Base-by-base conservation (phyloP, 352 stramenopile genomes). In the Globisporangium perplexum region DNA sequence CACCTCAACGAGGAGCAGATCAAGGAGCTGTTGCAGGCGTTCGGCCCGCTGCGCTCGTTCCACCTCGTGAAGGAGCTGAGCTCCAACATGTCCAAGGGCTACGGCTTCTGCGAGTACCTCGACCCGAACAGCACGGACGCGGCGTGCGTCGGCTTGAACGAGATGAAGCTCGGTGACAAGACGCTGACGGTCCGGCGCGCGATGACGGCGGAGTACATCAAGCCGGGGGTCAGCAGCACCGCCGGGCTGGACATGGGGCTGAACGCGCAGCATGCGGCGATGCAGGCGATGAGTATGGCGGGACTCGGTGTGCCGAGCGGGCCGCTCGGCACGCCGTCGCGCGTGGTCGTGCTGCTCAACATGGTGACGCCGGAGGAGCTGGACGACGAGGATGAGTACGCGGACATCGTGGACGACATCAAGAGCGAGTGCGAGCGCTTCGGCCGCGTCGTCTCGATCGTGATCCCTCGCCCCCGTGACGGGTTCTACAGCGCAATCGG, bases 331-430 rank as follows among this genome's bases (percentile, higher is more conserved):
- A 63, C 46, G 17, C 81, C 83, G 4, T 90, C 77, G 55, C 76
- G 77, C 24, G 86, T 98, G 33, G 71, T 99, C 47, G 91, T 98
- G 17, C 73, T 99, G 59, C 80, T 94, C 18, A 99, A 99, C 69
- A 99, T 99, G 97, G 94, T 99, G 2, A 96, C 82, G 22, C 74
- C 96, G 7, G 92, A 98, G 57, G 96, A 99, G 70, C 77, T 99
- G 3, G 70, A 86, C 10, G 93, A 98, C 47, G 86, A 98, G 17
- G 87, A 97, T 35, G 95, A 99, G 62, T 98, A 97, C 60, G 74
- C 74, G 43, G 96, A 98, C 62, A 96, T 99, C 58, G 60, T 91
- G 50, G 90, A 98, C 60, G 97, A 99, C 67, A 98, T 99, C 49
- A 85, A 92, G 61, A 88, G 95, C 46, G 97, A 99, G 70, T 98